Base-by-base conservation (phyloP, 768 basidiomycete genomes). In the Kwoniella heveanensis region DNA sequence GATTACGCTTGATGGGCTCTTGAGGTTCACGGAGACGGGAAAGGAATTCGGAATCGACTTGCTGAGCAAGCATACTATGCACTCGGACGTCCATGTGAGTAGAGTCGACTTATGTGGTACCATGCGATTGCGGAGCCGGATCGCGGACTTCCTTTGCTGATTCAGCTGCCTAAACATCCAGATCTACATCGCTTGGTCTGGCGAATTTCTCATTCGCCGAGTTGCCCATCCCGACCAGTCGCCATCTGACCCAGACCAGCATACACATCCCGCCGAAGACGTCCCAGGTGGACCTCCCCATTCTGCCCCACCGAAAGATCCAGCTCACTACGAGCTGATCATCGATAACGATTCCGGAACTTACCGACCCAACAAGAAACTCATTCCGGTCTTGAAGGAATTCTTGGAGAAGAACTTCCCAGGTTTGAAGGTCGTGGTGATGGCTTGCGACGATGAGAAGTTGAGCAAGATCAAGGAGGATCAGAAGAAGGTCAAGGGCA, bases 11-110 rank as follows among this genome's bases (percentile, higher is more conserved):
- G 86, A 88, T 57, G 90, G 90, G 65, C 84, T 88, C 9, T 83
- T 91, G 67, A 85, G 90, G 22, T 91, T 92, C 80, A 90, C 89
- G 26, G 90, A 91, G 78, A 92, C 90, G 2, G 90, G 90, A 17
- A 89, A 90, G 12, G 87, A 89, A 32, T 92, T 92, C 80, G 90
- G 90, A 71, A 89, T 91, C 65, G 89, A 91, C 79, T 88, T 91
- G 74, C 88, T 87, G 47, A 89, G 88, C 26, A 92, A 93, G 80
- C 91, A 92, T 73, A 91, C 90, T 4, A 83, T 92, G 74, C 90
- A 92, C 80, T 83, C 87, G 46, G 80, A 83, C 65, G 82, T 82
- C 25, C 89, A 90, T 44, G 74, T 76, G 54, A 69, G 74, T 67
- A n/a, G n/a, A n/a, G n/a, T n/a, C n/a, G n/a, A n/a, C n/a, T n/a